A percentile compares a stretch with the other conserved stretches of the same genome.
phyloP scores from a whole-genome alignment of 192 early-diverging fungal species.

The Rhizoclosmatium globosum region DNA sequence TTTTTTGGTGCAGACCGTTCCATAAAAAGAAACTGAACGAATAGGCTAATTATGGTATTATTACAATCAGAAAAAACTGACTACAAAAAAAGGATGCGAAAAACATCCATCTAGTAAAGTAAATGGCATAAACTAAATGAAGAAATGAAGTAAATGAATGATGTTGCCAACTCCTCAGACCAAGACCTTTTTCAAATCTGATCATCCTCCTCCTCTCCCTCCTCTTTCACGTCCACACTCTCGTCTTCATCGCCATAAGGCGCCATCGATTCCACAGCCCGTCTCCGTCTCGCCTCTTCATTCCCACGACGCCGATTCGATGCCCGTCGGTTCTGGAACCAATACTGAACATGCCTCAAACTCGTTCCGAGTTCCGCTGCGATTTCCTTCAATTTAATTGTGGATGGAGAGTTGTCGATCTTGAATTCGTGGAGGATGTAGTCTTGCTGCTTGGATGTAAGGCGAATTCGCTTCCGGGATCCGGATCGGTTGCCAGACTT shows the following conservation, averaged over 20 bases:
- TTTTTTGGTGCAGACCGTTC: too few species aligned
- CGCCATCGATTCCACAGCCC: neutral
- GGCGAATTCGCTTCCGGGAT: neutral
- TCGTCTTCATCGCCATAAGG: neutral
- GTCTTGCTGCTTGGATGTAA: neutral
- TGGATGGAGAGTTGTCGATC: constrained; percentile 5
- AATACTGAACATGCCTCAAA: constrained; percentile 18
- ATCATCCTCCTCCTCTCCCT: too few species aligned
- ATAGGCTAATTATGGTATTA: too few species aligned
- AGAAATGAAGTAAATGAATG: constrained; percentile 1
- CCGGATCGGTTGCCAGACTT: neutral
- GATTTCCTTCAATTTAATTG: neutral
- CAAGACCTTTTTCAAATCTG: too few species aligned
- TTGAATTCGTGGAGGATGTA: constrained; percentile 2
- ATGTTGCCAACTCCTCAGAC: too few species aligned
- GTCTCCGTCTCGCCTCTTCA: neutral
- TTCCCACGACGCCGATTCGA: neutral
- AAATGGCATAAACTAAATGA: neutral
- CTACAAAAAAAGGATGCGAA: too few species aligned
- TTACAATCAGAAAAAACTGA: too few species aligned
- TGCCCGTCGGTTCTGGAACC: constrained; percentile 31
- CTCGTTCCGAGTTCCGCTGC: neutral
- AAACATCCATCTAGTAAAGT: neutral
- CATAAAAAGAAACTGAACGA: too few species aligned
- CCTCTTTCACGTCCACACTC: neutral